Conservation (phyloP, 208 protist genomes). For the Leishmania guyanensis region DNA sequence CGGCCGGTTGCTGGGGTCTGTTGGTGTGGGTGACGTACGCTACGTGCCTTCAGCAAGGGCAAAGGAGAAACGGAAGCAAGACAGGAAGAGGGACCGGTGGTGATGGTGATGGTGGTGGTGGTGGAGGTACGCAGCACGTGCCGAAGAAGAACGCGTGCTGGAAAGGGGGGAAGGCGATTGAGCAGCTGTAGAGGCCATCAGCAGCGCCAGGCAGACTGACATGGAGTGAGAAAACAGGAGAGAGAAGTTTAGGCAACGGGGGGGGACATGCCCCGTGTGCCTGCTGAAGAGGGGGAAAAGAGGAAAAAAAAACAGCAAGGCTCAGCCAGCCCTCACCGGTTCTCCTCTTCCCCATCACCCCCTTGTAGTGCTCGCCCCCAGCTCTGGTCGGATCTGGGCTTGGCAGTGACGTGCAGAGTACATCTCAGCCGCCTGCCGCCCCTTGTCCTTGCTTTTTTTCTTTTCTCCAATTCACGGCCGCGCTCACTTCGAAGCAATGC, state of each 20-base stretch:
- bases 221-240: too few species aligned
- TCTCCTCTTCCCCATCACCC: background rate
- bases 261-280: background rate
- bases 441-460: background rate
- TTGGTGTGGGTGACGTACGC: background rate
- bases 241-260: too few species aligned
- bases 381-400: background rate
- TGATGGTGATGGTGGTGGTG: too few species aligned
- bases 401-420: background rate
- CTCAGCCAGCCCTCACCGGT: background rate
- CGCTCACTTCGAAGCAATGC: constrained; percentile 2
- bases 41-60: background rate
- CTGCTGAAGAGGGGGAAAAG: too few species aligned
- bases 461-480: background rate
- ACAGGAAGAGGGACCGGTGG: background rate
- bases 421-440: background rate
- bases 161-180: background rate
- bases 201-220: background rate
- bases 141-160: background rate
- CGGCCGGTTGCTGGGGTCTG: background rate
- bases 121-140: background rate
- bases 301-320: background rate
- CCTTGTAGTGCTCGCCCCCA: too few species aligned
- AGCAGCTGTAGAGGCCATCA: background rate
- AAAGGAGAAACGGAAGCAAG: background rate